A percentile compares a stretch with the other conserved stretches of the same genome.
Conservation (phyloP, 768 basidiomycete species). For the Rickenella mellea region DNA sequence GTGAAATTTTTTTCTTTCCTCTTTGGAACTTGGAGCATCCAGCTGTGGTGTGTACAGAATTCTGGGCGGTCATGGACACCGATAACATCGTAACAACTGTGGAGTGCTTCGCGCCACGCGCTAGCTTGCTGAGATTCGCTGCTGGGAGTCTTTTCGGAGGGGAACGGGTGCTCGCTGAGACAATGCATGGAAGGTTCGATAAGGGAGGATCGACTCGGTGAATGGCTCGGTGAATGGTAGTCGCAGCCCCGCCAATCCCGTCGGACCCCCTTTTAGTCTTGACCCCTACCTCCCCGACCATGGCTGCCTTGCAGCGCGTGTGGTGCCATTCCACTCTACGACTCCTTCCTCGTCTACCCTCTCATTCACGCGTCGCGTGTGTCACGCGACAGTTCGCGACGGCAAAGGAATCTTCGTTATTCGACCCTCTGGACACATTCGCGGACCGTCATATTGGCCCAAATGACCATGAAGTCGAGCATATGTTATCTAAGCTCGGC, state of each 20-base stretch:
- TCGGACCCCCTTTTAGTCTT: conserved; percentile 3
- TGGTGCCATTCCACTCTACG: no score
- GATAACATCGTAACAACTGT: no score
- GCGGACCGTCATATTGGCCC: conserved; percentile 89
- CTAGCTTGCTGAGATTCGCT: no score
- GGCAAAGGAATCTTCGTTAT: conserved; percentile 51
- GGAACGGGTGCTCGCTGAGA: no score
- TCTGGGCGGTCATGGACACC: no score
- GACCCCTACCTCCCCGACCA: conserved; percentile 1
- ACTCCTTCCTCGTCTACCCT: conserved; percentile 14
- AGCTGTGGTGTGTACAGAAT: no score
- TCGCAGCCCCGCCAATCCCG: conserved; percentile 4
- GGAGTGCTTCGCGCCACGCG: no score
- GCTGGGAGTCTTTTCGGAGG: no score
- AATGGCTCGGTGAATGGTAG: conserved; percentile 40
- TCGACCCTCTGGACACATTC: conserved; percentile 85
- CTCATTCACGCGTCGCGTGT: conserved; percentile 19
- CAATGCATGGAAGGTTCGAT: no score
- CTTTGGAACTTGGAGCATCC: no score
- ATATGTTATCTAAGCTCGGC: conserved; percentile 79
- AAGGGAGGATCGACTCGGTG: conserved; percentile 37
- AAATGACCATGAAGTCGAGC: conserved; percentile 64
- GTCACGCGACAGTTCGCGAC: conserved; percentile 43
- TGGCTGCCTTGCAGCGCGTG: no score
- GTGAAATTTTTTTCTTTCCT: no score